Conservation (phyloP, 306 rosid species). For the Acacia melanoxylon region DNA sequence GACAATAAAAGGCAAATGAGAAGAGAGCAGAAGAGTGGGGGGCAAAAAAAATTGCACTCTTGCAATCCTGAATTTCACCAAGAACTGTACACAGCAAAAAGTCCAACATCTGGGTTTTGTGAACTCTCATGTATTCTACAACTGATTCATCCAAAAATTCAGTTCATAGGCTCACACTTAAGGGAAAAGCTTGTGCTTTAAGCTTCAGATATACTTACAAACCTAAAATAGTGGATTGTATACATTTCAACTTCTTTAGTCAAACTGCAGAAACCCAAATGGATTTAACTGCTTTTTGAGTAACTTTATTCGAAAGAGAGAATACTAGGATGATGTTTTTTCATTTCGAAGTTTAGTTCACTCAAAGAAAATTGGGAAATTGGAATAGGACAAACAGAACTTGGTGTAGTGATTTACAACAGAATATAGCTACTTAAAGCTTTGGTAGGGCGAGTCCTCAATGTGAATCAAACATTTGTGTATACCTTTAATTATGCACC, state of each 20-base stretch:
- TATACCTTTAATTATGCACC: slow-evolving; percentile 62
- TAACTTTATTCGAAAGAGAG: background rate
- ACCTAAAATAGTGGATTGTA: background rate
- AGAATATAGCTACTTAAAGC: background rate
- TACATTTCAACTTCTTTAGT: background rate
- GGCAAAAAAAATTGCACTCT: background rate
- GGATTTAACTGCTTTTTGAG: background rate
- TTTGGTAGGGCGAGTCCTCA: background rate
- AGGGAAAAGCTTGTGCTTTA: slow-evolving; percentile 25
- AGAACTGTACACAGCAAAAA: slow-evolving; percentile 9
- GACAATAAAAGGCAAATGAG: slow-evolving; percentile 12
- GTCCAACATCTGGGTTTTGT: background rate
- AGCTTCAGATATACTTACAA: slow-evolving; percentile 7
- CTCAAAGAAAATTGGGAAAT: background rate
- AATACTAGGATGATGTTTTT: background rate
- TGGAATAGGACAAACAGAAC: background rate
- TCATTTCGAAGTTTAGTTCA: background rate
- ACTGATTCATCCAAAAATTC: slow-evolving; percentile 24
- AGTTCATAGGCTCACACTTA: slow-evolving; percentile 2
- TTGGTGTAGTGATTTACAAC: background rate
- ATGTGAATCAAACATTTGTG: background rate
- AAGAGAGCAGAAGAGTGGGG: background rate
- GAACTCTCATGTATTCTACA: slow-evolving; percentile 22
- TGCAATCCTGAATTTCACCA: slow-evolving; percentile 6
- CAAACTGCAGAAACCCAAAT: slow-evolving; percentile 31